Evolutionary conservation across 345 rosid species (phyloP).

Genomic region (Citrus sinensis): DVS_A1.0 CM039165.1:6481001-6481500

Average conservation of each 20-base stretch:
- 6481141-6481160: not conserved
- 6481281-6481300: not conserved
- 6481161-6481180: not conserved
- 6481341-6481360: not conserved
- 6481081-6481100: not conserved
- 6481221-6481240: not conserved
- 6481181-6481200: not conserved
- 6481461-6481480: conserved; percentile 70
- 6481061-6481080: not conserved
- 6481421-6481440: not conserved
- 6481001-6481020: not conserved
- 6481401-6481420: not conserved
- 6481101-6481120: not conserved
- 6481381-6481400: not conserved
- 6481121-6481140: not conserved
- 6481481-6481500: conserved; percentile 90
- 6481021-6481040: too few species aligned
- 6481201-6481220: not conserved
- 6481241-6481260: not conserved
- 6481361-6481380: not conserved
- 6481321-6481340: not conserved
- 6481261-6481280: not conserved
- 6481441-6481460: not conserved
- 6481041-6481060: not conserved
- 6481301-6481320: not conserved